Conservation (phyloP, 192 early-diverging fungal genomes). For the Backusella tuberculispora region DNA sequence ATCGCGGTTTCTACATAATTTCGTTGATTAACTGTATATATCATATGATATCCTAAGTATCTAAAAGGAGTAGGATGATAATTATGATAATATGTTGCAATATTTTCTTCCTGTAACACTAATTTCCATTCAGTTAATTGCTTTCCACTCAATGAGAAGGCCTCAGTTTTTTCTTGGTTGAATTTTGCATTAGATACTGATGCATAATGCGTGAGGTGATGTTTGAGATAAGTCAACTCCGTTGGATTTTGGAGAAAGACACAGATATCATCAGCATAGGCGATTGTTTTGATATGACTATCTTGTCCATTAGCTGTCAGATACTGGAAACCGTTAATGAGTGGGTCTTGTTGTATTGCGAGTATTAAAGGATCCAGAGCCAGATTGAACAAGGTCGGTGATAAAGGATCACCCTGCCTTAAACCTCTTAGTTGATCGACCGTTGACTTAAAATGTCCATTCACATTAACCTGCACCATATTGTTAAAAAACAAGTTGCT, state of each 20-base stretch:
- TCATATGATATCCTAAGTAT: background rate
- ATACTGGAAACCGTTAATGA: background rate
- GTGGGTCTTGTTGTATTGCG: background rate
- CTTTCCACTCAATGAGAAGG: background rate
- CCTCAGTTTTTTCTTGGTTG: constrained; percentile 12
- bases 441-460: constrained; percentile 5
- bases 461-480: constrained; percentile 30
- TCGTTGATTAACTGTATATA: background rate
- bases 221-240: background rate
- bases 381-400: constrained; percentile 37
- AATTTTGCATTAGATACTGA: background rate
- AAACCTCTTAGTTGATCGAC: constrained; percentile 33
- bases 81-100: background rate
- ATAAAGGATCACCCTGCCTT: constrained; percentile 43
- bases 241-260: background rate
- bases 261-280: constrained; percentile 4
- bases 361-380: constrained; percentile 38
- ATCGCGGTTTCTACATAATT: background rate
- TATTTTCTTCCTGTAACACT: background rate
- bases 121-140: background rate
- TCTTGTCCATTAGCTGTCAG: background rate
- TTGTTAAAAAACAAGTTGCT: constrained; percentile 11
- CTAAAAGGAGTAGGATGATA: background rate
- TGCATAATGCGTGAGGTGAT: background rate
- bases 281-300: background rate